Evolutionary conservation across 768 basidiomycete species (phyloP).

Genomic region (Podaxis rugospora): DNA sequence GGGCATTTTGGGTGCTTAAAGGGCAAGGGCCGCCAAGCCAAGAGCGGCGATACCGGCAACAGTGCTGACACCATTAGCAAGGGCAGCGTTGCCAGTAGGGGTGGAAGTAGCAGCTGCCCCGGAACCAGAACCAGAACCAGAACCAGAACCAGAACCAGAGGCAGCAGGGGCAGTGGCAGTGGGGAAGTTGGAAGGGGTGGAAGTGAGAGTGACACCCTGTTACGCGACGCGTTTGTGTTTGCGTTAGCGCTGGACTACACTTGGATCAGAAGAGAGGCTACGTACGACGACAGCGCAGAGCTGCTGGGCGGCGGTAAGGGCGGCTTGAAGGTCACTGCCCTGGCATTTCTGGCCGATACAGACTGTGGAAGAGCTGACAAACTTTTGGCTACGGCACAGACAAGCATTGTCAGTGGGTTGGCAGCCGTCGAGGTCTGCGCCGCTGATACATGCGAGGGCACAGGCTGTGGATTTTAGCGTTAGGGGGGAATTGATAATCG

Average conservation of each 20-base stretch:
- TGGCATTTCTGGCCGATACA: conserved; percentile 49
- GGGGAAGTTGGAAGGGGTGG: conserved; percentile 15
- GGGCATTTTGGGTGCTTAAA: conserved; percentile 25
- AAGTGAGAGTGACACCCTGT: conserved; percentile 52
- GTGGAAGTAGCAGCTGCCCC: conserved; percentile 7
- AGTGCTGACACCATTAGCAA: conserved; percentile 26
- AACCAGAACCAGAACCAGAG: conserved; percentile 1
- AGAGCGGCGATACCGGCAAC: conserved; percentile 38
- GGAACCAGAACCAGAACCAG: background rate
- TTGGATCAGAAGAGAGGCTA: conserved; percentile 12
- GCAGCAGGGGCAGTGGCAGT: conserved; percentile 13
- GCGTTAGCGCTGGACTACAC: background rate
- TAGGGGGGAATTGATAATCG: background rate
- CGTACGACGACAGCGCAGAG: conserved; percentile 50
- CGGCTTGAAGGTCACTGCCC: conserved; percentile 38
- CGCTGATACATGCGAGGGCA: conserved; percentile 41
- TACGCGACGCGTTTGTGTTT: conserved; percentile 5
- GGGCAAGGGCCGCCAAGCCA: conserved; percentile 38
- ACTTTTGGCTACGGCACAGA: conserved; percentile 46
- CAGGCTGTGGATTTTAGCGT: conserved; percentile 40
- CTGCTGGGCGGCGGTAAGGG: conserved; percentile 34
- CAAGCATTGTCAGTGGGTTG: conserved; percentile 46
- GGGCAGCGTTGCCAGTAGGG: conserved; percentile 6
- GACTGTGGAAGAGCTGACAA: conserved; percentile 38
- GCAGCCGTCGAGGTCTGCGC: conserved; percentile 44